A percentile compares a stretch with the other conserved stretches of the same genome.
These are phyloP conservation scores for Fusarium clavum DNA, from an alignment of 2,329 filamentous ascomycete genomes.

Conservation along the genomic window DNA sequence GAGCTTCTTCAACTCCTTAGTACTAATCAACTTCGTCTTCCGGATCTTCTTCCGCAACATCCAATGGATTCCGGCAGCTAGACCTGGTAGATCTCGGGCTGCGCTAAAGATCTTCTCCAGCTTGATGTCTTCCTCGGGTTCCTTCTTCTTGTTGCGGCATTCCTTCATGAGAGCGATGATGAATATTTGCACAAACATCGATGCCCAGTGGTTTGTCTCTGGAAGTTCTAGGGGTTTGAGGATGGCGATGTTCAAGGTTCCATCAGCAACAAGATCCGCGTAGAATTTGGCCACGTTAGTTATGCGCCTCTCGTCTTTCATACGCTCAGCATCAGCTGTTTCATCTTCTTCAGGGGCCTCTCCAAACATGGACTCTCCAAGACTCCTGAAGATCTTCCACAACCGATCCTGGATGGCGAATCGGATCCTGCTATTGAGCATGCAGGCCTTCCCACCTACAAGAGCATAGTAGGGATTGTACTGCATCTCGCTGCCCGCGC, in stretches of 20 bases:
- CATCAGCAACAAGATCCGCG: conserved; percentile 61
- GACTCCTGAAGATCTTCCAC: conserved; percentile 84
- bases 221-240: conserved; percentile 81
- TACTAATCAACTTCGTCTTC: conserved; percentile 68
- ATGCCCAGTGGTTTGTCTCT: conserved; percentile 80
- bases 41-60: conserved; percentile 81
- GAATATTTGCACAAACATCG: conserved; percentile 82
- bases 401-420: conserved; percentile 90
- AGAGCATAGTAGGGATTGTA: conserved; percentile 97
- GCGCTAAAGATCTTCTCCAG: conserved; percentile 75
- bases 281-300: conserved; percentile 67
- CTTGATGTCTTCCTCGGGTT: conserved; percentile 63
- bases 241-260: conserved; percentile 59
- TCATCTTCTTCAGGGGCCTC: conserved; percentile 70
- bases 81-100: conserved; percentile 71
- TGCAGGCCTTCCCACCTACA: conserved; percentile 81
- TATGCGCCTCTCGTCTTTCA: conserved; percentile 62
- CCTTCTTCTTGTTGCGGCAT: conserved; percentile 59
- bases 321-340: conserved; percentile 59
- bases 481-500: conserved; percentile 80
- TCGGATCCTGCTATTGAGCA: conserved; percentile 75
- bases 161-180: conserved; percentile 80
- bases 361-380: conserved; percentile 83
- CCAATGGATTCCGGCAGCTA: conserved; percentile 80
- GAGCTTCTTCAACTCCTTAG: conserved; percentile 61